Conservation (phyloP, 2,329 filamentous ascomycete species). For the Fusarium dimerum region DNA sequence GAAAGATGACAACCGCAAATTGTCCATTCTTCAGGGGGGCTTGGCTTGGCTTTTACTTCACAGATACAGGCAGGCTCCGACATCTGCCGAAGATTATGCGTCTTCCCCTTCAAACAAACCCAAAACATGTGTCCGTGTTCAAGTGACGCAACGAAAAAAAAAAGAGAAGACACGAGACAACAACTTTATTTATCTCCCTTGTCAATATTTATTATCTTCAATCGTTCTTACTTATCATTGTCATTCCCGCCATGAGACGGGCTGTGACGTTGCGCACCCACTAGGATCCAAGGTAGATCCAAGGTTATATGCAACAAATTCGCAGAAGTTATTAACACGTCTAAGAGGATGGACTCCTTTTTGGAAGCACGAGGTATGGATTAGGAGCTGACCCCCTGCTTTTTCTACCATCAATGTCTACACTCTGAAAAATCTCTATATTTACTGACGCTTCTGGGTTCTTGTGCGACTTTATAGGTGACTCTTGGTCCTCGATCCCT, state of each 20-base stretch:
- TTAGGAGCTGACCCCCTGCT: not conserved
- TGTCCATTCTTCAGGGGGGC: not conserved
- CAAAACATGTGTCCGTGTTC: constrained; percentile 21
- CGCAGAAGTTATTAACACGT: no score
- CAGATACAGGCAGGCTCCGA: constrained; percentile 13
- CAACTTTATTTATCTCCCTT: no score
- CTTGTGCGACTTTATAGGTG: constrained; percentile 21
- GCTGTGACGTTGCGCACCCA: constrained; percentile 18
- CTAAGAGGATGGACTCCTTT: constrained; percentile 17
- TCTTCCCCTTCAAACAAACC: constrained; percentile 14
- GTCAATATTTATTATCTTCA: constrained; percentile 1
- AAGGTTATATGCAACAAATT: no score
- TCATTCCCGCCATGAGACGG: constrained; percentile 29
- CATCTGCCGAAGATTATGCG: constrained; percentile 31
- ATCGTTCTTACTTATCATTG: constrained; percentile 14
- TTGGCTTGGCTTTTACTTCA: constrained; percentile 1
- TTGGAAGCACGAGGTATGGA: constrained; percentile 21
- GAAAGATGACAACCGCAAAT: not conserved
- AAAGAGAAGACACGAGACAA: no score
- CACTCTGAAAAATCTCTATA: not conserved
- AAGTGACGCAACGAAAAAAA: constrained; percentile 28
- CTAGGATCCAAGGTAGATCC: constrained; percentile 13
- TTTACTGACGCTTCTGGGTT: constrained; percentile 19
- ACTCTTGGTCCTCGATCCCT: constrained; percentile 50
- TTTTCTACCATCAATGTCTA: not conserved